These are phyloP conservation scores for Mucor piriformis DNA, from an alignment of 371 early-diverging fungal genomes.

Conservation along the genomic window DNA sequence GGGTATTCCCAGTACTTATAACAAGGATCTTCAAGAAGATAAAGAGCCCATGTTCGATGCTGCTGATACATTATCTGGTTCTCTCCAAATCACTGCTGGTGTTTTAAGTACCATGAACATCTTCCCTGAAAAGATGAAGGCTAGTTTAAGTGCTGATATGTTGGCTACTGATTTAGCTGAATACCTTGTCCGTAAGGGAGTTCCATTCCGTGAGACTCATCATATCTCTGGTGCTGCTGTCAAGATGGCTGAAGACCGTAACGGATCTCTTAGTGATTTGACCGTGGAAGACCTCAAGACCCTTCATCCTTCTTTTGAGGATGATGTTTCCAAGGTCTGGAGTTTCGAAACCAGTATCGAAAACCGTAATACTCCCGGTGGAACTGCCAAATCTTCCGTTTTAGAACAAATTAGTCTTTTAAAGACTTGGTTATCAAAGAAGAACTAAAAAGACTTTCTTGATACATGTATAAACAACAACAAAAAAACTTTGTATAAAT, in stretches of 20 bases:
- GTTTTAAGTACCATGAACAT: conserved; percentile 87
- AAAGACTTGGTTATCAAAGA: conserved; percentile 61
- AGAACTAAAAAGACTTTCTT: background rate
- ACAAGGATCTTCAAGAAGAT: conserved; percentile 98
- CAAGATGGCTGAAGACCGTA: conserved; percentile 86
- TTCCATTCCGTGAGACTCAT: conserved; percentile 99
- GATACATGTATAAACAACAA: background rate
- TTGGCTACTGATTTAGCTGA: conserved; percentile 97
- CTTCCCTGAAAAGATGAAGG: conserved; percentile 74
- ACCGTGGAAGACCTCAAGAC: conserved; percentile 77
- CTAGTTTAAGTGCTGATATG: conserved; percentile 87
- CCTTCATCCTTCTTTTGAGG: conserved; percentile 81
- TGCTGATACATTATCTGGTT: conserved; percentile 84
- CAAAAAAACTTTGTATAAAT: background rate
- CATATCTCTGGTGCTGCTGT: conserved; percentile 97
- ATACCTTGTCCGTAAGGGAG: conserved; percentile 88
- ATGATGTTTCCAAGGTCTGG: conserved; percentile 82
- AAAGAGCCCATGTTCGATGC: conserved; percentile 98
- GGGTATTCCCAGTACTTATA: conserved; percentile 96
- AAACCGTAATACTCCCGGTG: conserved; percentile 85
- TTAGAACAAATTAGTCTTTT: conserved; percentile 77
- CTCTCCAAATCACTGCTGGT: conserved; percentile 88
- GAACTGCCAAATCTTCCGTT: conserved; percentile 84
- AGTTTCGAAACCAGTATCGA: conserved; percentile 89
- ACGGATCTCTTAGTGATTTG: conserved; percentile 69